A percentile compares a stretch with the other conserved stretches of the same genome.
Conservation (phyloP, 306 rosid genomes). For the Sicyos baderoa region DNA sequence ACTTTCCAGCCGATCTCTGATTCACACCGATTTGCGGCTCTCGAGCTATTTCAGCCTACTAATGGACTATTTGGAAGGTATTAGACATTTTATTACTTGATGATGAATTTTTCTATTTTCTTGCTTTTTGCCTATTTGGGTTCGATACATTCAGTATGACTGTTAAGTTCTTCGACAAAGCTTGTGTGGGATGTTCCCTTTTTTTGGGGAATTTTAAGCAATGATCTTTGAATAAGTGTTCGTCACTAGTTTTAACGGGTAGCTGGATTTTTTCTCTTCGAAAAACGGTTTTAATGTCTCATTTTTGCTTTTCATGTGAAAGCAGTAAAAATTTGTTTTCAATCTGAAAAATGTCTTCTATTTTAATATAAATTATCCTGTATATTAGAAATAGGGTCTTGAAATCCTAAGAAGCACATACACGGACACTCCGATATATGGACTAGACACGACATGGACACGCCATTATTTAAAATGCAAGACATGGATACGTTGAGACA, state of each 20-base stretch:
- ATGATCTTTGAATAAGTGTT: neutral
- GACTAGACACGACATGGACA: too few relatives aligned
- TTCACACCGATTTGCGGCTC: conserved; percentile 72
- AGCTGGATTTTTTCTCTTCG: neutral
- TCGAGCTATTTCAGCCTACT: conserved; percentile 44
- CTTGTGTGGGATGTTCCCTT: neutral
- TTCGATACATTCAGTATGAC: neutral
- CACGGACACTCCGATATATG: too few relatives aligned
- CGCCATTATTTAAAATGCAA: too few relatives aligned
- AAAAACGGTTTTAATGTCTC: neutral
- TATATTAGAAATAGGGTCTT: neutral
- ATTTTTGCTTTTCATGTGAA: neutral
- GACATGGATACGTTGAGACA: too few relatives aligned
- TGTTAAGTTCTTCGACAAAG: neutral
- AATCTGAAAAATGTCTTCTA: neutral
- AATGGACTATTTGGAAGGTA: conserved; percentile 61
- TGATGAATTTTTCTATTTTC: neutral
- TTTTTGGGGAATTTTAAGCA: neutral
- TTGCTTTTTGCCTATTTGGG: neutral
- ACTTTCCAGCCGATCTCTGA: conserved; percentile 58
- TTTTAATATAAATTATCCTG: neutral
- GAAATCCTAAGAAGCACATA: too few relatives aligned
- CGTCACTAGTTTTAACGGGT: neutral
- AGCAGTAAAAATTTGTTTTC: neutral
- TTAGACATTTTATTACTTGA: neutral